Conservation (phyloP, 768 basidiomycete species). For the Galerina sulciceps region DNA sequence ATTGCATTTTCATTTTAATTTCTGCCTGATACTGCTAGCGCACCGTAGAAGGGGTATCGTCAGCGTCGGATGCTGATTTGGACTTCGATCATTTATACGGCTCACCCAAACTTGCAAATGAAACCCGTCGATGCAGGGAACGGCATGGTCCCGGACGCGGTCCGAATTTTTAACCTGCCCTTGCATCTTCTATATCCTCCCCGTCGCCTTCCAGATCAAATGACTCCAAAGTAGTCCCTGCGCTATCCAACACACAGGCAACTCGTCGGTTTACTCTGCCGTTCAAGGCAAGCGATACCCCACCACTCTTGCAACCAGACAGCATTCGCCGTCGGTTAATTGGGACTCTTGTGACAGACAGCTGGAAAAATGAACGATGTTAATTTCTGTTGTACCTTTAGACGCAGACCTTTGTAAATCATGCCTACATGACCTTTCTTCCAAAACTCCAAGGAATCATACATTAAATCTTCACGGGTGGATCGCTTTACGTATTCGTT, state of each 20-base stretch:
- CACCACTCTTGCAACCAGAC: constrained; percentile 52
- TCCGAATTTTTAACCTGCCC: constrained; percentile 29
- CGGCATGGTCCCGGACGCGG: constrained; percentile 23
- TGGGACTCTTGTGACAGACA: constrained; percentile 49
- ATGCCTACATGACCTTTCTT: constrained; percentile 64
- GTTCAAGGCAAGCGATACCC: constrained; percentile 70
- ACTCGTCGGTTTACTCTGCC: constrained; percentile 76
- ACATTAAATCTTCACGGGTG: constrained; percentile 71
- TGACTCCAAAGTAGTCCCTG: constrained; percentile 68
- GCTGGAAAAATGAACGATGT: constrained; percentile 42
- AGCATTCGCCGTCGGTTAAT: constrained; percentile 64
- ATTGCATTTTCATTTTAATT: too few species aligned
- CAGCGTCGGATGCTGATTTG: constrained; percentile 39
- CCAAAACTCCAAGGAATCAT: constrained; percentile 56
- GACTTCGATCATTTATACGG: constrained; percentile 27
- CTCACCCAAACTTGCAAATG: constrained; percentile 28
- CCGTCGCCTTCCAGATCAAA: constrained; percentile 79
- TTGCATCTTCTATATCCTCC: constrained; percentile 50
- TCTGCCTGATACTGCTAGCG: too few species aligned
- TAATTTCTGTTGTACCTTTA: constrained; percentile 28
- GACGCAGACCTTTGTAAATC: constrained; percentile 22
- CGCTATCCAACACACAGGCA: constrained; percentile 71
- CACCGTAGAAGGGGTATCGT: constrained; percentile 38
- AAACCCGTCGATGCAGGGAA: constrained; percentile 31
- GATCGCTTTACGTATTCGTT: constrained; percentile 55